A percentile compares a stretch with the other conserved stretches of the same genome.
Evolutionary conservation across 1,284 basidiomycete species (phyloP).

Genomic region (Irpex sp.): DNA sequence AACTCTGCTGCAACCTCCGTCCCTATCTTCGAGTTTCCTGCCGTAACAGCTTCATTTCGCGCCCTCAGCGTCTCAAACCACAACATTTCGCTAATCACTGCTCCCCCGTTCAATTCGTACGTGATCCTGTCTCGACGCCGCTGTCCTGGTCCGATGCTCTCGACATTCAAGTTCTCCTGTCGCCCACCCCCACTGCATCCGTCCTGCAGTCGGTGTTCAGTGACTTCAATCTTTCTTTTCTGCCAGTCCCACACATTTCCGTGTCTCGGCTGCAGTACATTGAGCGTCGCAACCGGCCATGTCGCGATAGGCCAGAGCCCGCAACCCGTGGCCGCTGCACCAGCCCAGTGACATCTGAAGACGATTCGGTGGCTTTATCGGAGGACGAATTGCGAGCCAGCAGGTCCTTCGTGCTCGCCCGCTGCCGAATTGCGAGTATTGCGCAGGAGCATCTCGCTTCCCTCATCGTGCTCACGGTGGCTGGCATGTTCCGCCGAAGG

Average conservation of each 20-base stretch:
- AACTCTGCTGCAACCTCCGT: neutral
- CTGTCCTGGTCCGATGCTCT: neutral
- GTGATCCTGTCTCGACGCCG: neutral
- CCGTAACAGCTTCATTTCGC: neutral
- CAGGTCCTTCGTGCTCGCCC: neutral
- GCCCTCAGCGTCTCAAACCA: neutral
- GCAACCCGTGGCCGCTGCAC: too few relatives aligned
- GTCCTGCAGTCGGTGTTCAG: neutral
- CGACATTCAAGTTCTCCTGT: neutral
- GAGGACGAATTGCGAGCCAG: neutral
- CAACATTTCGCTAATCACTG: conserved; percentile 1
- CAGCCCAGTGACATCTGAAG: neutral
- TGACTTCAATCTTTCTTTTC: neutral
- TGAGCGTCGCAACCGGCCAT: neutral
- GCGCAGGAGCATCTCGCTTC: neutral
- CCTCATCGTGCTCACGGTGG: neutral
- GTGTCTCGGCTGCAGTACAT: neutral
- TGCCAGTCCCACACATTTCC: neutral
- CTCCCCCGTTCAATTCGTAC: neutral
- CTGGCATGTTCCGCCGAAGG: neutral
- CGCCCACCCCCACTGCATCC: neutral
- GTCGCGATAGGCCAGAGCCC: neutral
- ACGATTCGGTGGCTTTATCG: neutral
- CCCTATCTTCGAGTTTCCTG: neutral
- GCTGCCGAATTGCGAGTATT: neutral